A percentile compares a stretch with the other conserved stretches of the same genome.
These are phyloP conservation scores for Galeopsis tetrahit DNA, from an alignment of 257 asterid genomes.

Conservation along the genomic window DNA sequence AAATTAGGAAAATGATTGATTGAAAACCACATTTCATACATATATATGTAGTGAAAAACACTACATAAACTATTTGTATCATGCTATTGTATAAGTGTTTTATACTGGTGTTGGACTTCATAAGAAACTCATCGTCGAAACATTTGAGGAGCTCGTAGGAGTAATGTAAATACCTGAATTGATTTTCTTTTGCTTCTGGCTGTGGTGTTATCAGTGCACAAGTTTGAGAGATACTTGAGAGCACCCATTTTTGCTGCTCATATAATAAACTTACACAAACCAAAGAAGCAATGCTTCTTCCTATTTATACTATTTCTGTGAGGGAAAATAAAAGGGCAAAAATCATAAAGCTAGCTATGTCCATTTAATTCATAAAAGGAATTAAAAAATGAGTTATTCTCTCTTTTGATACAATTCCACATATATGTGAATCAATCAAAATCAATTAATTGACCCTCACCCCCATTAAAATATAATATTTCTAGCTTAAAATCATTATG, in stretches of 20 bases:
- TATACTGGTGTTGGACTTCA: too few relatives aligned
- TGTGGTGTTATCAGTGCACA: constrained; percentile 57
- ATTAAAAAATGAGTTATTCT: too few relatives aligned
- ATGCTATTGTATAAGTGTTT: too few relatives aligned
- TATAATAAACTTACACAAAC: background rate
- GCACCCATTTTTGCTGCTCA: constrained; percentile 68
- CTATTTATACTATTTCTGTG: constrained; percentile 37
- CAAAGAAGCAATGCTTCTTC: constrained; percentile 21
- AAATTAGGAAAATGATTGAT: background rate
- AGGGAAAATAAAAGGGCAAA: background rate
- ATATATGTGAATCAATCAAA: background rate
- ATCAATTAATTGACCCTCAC: background rate
- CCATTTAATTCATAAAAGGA: too few relatives aligned
- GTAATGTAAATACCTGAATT: constrained; percentile 59
- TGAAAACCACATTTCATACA: background rate
- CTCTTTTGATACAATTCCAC: too few relatives aligned
- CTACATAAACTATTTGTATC: too few relatives aligned
- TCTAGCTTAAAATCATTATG: background rate
- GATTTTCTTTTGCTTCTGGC: constrained; percentile 66
- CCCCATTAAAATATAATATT: background rate
- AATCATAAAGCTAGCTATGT: background rate
- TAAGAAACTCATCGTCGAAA: too few relatives aligned
- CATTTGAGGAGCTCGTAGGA: too few relatives aligned
- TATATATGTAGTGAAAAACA: too few relatives aligned
- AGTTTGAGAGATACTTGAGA: constrained; percentile 75